These are phyloP conservation scores for Pseudogymnoascus pannorum DNA, from an alignment of 2,329 filamentous ascomycete genomes.

Conservation along the genomic window DNA sequence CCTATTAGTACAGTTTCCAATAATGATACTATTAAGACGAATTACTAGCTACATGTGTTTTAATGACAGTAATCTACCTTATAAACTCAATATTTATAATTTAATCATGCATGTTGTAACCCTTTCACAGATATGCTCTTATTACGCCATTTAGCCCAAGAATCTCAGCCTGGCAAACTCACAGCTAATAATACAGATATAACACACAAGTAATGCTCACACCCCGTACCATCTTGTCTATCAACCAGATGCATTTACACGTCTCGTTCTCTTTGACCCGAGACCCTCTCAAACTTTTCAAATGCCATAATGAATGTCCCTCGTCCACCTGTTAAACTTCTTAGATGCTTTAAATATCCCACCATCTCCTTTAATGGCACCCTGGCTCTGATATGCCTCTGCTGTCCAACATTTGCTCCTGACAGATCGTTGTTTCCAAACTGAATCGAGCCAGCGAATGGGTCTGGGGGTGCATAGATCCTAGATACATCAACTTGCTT, in stretches of 20 bases:
- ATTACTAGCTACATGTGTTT: too few relatives aligned
- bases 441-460: slow-evolving; percentile 45
- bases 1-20: too few relatives aligned
- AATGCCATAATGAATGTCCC: slow-evolving; percentile 70
- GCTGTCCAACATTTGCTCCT: slow-evolving; percentile 29
- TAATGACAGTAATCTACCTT: too few relatives aligned
- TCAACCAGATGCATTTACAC: neutral
- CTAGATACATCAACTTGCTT: slow-evolving; percentile 57
- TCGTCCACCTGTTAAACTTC: slow-evolving; percentile 81
- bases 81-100: too few relatives aligned
- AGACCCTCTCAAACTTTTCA: slow-evolving; percentile 64
- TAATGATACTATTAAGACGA: too few relatives aligned
- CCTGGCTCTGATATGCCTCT: slow-evolving; percentile 67
- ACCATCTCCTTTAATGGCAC: slow-evolving; percentile 97
- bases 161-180: neutral
- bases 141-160: too few relatives aligned
- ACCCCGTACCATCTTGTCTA: neutral
- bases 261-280: slow-evolving; percentile 40
- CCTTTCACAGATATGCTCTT: too few relatives aligned
- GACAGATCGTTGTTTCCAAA: neutral
- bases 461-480: slow-evolving; percentile 84
- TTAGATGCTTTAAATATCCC: slow-evolving; percentile 80
- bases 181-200: neutral
- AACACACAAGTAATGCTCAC: neutral
- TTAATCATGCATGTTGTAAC: too few relatives aligned